Evolutionary conservation across 306 rosid species (phyloP).

Genomic region (Comarum palustre): DNA sequence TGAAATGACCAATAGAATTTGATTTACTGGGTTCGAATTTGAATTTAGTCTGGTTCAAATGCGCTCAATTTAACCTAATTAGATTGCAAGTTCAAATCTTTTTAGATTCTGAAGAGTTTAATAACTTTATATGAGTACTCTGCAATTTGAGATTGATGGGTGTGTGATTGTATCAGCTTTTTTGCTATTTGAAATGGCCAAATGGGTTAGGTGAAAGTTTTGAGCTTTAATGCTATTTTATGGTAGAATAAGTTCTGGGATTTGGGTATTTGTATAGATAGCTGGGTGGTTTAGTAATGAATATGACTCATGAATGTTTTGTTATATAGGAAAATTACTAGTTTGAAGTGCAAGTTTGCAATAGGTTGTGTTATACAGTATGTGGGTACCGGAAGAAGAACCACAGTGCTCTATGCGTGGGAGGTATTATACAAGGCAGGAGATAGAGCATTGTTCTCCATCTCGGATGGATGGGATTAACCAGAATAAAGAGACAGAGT

Average conservation of each 20-base stretch:
- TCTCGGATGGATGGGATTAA: constrained; percentile 51
- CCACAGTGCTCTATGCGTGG: constrained; percentile 19
- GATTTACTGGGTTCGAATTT: not conserved
- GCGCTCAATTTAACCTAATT: not conserved
- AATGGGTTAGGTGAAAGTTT: not conserved
- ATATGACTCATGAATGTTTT: not conserved
- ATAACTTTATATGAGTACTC: not conserved
- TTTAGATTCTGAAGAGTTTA: not conserved
- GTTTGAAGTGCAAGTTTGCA: not conserved
- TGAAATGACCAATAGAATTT: not conserved
- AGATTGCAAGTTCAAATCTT: not conserved
- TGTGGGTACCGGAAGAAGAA: constrained; percentile 25
- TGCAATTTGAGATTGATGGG: not conserved
- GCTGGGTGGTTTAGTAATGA: not conserved
- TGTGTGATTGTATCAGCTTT: not conserved
- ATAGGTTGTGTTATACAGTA: constrained; percentile 10
- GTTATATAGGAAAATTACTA: not conserved
- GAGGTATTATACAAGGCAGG: constrained; percentile 39
- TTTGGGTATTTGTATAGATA: not conserved
- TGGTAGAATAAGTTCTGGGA: not conserved
- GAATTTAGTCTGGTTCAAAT: not conserved
- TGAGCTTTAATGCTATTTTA: not conserved
- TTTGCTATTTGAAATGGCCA: not conserved
- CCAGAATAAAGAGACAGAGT: constrained; percentile 32
- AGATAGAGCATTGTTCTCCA: constrained; percentile 40